phyloP scores from a whole-genome alignment of 495 filamentous ascomycete genomes.

The Penicillium bovifimosum region DNA sequence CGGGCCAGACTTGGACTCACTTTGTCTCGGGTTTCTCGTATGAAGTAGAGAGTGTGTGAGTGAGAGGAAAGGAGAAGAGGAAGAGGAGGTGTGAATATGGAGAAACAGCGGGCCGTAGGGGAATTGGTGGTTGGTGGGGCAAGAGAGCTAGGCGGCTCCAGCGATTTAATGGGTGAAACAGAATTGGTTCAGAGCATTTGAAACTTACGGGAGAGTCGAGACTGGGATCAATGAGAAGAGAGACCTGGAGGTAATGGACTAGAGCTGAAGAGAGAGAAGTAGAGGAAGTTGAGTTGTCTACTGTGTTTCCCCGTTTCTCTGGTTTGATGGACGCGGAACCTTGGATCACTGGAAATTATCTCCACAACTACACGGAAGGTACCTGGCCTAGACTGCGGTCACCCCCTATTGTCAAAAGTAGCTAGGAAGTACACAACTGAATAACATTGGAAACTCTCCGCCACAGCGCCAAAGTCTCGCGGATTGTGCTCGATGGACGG shows the following conservation, averaged over 20 bases:
- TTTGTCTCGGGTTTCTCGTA: neutral
- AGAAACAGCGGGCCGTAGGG: conserved; percentile 8
- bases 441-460: neutral
- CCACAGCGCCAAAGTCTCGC: conserved; percentile 9
- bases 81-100: conserved; percentile 5
- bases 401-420: neutral
- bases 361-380: neutral
- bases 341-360: conserved; percentile 1
- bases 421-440: neutral
- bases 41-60: too few relatives aligned
- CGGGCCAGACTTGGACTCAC: neutral
- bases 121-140: conserved; percentile 3
- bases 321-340: conserved; percentile 5
- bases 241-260: neutral
- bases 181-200: neutral
- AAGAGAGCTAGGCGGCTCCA: conserved; percentile 1
- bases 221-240: neutral
- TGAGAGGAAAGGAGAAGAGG: neutral
- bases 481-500: neutral
- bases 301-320: neutral
- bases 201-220: neutral
- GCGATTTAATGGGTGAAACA: conserved; percentile 3
- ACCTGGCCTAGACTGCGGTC: neutral
- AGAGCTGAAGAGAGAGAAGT: neutral
- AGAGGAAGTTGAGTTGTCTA: neutral